Evolutionary conservation across 1,139 yeast genomes (phyloP).

Genomic region (Tardiomyces depauwii): DNA sequence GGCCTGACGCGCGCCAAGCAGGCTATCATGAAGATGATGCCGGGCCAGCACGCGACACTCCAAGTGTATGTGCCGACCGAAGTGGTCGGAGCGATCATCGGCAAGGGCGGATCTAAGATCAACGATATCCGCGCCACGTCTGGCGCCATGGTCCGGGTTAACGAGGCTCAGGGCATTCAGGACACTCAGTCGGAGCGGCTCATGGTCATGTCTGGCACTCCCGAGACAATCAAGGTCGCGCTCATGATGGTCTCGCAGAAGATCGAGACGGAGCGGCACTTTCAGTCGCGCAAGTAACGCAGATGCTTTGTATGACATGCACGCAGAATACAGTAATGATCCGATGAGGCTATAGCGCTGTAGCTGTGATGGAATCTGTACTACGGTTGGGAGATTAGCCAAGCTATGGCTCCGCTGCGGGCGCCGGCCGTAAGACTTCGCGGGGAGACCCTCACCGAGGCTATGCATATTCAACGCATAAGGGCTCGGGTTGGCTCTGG

Average conservation of each 20-base stretch:
- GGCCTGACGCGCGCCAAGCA: neutral
- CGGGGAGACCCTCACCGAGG: no score
- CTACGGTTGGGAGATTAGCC: no score
- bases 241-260: constrained; percentile 16
- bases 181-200: constrained; percentile 40
- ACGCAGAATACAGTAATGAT: no score
- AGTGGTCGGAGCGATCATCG: constrained; percentile 75
- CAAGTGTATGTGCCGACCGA: constrained; percentile 57
- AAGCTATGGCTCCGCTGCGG: no score
- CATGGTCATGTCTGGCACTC: constrained; percentile 59
- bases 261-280: constrained; percentile 17
- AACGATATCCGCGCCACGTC: constrained; percentile 68
- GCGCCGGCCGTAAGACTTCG: no score
- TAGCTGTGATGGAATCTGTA: no score
- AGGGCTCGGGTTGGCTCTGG: no score
- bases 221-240: constrained; percentile 39
- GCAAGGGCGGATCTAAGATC: constrained; percentile 69
- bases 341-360: no score
- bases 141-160: constrained; percentile 48
- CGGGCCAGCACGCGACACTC: constrained; percentile 11
- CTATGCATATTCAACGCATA: no score
- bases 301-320: neutral
- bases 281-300: neutral
- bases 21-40: no score
- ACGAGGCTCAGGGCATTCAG: constrained; percentile 8